A percentile compares a stretch with the other conserved stretches of the same genome.
Evolutionary conservation across 768 basidiomycete genomes (phyloP).

Genomic region (Mycena filopes): DNA sequence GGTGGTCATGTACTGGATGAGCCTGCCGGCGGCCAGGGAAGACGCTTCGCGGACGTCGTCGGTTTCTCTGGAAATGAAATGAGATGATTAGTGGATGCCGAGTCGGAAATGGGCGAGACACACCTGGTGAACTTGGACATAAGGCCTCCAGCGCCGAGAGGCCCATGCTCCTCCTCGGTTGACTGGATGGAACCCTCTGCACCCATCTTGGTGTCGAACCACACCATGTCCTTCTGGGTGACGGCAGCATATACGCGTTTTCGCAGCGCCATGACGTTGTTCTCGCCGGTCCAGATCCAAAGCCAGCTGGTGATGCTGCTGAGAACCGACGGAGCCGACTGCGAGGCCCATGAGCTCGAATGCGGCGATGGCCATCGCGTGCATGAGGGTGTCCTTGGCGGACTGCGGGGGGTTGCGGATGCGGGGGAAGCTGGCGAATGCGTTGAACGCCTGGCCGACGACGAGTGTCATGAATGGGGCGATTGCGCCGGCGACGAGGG

Average conservation of each 20-base stretch:
- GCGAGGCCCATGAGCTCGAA: slow-evolving; percentile 66
- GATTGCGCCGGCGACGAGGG: slow-evolving; percentile 73
- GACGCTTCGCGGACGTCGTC: slow-evolving; percentile 81
- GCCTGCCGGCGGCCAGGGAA: slow-evolving; percentile 70
- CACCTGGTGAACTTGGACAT: slow-evolving; percentile 84
- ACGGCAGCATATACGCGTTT: slow-evolving; percentile 68
- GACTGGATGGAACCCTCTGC: slow-evolving; percentile 53
- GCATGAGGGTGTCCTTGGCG: slow-evolving; percentile 56
- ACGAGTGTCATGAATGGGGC: slow-evolving; percentile 90
- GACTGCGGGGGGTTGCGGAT: slow-evolving; percentile 35
- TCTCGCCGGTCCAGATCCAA: slow-evolving; percentile 81
- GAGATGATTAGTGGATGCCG: neutral
- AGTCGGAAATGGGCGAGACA: neutral
- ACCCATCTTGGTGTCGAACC: slow-evolving; percentile 81
- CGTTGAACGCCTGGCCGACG: slow-evolving; percentile 80
- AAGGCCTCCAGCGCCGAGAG: slow-evolving; percentile 76
- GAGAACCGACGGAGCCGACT: slow-evolving; percentile 61
- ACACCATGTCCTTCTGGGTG: slow-evolving; percentile 68
- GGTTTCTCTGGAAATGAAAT: slow-evolving; percentile 66
- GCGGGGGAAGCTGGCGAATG: slow-evolving; percentile 60
- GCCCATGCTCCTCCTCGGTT: slow-evolving; percentile 51
- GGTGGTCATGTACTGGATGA: slow-evolving; percentile 73
- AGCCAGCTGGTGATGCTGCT: slow-evolving; percentile 70
- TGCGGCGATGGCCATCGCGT: slow-evolving; percentile 59
- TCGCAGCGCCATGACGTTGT: slow-evolving; percentile 67